Base-by-base conservation (phyloP, 164 flowering plant species). In the Buxus sempervirens region DNA sequence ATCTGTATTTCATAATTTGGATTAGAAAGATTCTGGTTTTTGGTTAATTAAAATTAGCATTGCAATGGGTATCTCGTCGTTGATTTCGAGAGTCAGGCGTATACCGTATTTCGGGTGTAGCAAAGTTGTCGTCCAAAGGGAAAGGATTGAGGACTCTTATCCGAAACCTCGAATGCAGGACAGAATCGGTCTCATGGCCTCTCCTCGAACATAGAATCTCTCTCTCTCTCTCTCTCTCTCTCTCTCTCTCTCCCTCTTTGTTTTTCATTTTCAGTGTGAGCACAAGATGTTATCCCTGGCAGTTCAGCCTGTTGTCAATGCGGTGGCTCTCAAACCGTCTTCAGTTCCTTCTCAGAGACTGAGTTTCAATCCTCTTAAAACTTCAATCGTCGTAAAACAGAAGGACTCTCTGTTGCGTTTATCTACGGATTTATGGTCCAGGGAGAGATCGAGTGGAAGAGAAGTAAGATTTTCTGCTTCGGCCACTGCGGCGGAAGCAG, bases 221-320 rank as follows among this genome's bases (percentile, higher is more conserved):
- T 59, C 38, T 51, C 45, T 54, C 41, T 61, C 48, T 60, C 58
- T 42, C 18, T 28, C 60, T 27, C 28, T 45, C 72, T 54, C 64
- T 59, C 38, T 51, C 45, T 54, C 41, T 61, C 48, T 60, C 58
- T 42, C 18, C 21, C 60, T 27, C 28, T n/a, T n/a, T n/a, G n/a
- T n/a, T n/a, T n/a, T n/a, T n/a, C n/a, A n/a, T n/a, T n/a, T n/a
- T n/a, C n/a, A n/a, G n/a, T n/a, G n/a, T 5, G 36, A 23, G 13
- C 28, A 24, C 24, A 76, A 69, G 66, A 79, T 79, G 79, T 60
- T 71, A 64, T 63, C 79, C 69, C 77, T 79, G 76, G 76, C 80
- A 36, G 28, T 63, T 65, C 80, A 81, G 54, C 59, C 73, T 13
- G 51, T 66, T 36, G 42, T 73, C 22, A 62, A 51, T 23, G 55